phyloP scores from a whole-genome alignment of 1,139 yeast genomes.

The Sugiyamaella japonica region DNA sequence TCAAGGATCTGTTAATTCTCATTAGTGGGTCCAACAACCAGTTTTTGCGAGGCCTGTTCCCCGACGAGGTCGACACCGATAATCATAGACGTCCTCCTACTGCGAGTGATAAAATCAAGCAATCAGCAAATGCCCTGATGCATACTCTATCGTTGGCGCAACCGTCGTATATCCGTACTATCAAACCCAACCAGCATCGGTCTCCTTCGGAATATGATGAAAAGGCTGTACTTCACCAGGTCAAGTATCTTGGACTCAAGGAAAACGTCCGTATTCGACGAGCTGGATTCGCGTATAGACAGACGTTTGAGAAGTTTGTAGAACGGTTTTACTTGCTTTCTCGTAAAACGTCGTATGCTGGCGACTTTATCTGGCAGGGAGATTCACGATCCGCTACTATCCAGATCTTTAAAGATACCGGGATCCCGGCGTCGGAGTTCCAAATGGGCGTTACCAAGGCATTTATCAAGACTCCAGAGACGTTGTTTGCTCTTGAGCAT shows the following conservation, averaged over 20 bases:
- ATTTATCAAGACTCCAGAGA: slow-evolving; percentile 95
- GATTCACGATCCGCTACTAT: slow-evolving; percentile 78
- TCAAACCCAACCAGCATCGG: slow-evolving; percentile 93
- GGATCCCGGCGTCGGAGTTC: slow-evolving; percentile 76
- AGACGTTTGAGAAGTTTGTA: slow-evolving; percentile 95
- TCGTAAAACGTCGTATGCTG: slow-evolving; percentile 92
- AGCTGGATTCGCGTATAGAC: slow-evolving; percentile 98
- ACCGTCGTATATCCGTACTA: slow-evolving; percentile 96
- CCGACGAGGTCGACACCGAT: slow-evolving; percentile 70
- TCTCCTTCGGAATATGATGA: slow-evolving; percentile 89
- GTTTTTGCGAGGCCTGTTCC: slow-evolving; percentile 71
- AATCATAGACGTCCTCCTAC: slow-evolving; percentile 79
- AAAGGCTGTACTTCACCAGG: slow-evolving; percentile 89
- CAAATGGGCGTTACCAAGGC: slow-evolving; percentile 95
- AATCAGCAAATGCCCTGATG: slow-evolving; percentile 86
- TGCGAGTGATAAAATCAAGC: slow-evolving; percentile 94
- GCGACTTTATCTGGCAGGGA: slow-evolving; percentile 95
- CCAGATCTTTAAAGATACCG: slow-evolving; percentile 75
- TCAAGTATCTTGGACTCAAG: slow-evolving; percentile 92
- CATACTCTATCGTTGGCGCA: slow-evolving; percentile 85
- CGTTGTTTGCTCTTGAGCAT: slow-evolving; percentile 91
- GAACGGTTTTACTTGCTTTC: slow-evolving; percentile 91
- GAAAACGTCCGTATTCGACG: slow-evolving; percentile 97
- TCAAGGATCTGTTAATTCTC: slow-evolving; percentile 81
- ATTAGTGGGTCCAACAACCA: slow-evolving; percentile 68